Evolutionary conservation across 352 stramenopile genomes (phyloP).

Genomic region (Phytophthora parvispora): DNA sequence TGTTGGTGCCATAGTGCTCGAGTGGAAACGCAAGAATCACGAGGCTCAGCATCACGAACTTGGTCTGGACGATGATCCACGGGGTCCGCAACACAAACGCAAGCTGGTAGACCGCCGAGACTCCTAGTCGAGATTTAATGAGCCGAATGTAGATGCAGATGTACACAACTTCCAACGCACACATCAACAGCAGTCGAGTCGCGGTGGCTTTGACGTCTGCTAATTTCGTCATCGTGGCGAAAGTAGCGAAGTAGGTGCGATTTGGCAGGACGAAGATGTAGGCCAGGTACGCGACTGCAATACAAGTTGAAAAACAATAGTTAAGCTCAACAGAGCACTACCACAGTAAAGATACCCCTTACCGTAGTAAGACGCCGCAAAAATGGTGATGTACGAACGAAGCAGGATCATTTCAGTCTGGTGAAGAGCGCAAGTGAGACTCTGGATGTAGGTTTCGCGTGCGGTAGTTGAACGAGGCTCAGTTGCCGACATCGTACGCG

Average conservation of each 20-base stretch:
- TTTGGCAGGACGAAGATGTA: constrained; percentile 18
- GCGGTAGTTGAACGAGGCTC: neutral
- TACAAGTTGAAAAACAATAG: neutral
- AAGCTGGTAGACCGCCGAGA: constrained; percentile 9
- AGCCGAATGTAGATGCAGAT: constrained; percentile 5
- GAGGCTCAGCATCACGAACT: constrained; percentile 11
- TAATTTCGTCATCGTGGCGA: neutral
- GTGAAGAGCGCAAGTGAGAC: constrained; percentile 13
- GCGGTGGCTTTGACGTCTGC: neutral
- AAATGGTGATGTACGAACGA: neutral
- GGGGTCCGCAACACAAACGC: constrained; percentile 26
- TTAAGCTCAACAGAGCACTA: neutral
- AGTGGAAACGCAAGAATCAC: constrained; percentile 30
- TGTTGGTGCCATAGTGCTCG: constrained; percentile 11
- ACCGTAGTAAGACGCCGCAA: constrained; percentile 25
- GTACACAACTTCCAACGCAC: constrained; percentile 6
- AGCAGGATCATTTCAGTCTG: constrained; percentile 29
- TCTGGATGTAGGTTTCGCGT: neutral
- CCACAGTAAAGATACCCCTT: no score
- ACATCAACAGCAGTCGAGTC: constrained; percentile 1
- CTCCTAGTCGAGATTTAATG: neutral
- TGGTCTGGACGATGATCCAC: constrained; percentile 14
- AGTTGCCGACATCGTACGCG: neutral
- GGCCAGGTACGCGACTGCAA: constrained; percentile 9
- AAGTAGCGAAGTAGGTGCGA: constrained; percentile 5